These are phyloP conservation scores for Torulaspora microellipsoides DNA, from an alignment of 805 yeast genomes.

Conservation along the genomic window DNA sequence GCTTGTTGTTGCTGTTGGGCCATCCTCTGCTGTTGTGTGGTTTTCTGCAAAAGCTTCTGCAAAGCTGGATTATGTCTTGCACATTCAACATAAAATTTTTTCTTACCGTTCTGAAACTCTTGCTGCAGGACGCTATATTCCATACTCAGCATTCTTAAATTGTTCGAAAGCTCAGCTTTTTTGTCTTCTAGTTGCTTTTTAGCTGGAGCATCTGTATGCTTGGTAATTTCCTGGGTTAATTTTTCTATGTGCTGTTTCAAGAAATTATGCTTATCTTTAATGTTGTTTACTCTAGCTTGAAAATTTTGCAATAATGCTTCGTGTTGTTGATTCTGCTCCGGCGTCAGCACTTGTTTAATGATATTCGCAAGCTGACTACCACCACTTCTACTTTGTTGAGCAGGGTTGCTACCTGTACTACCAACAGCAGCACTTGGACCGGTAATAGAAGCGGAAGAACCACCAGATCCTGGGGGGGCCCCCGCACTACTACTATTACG, in stretches of 20 bases:
- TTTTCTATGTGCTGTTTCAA: slow-evolving; percentile 32
- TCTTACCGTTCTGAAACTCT: slow-evolving; percentile 30
- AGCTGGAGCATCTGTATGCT: slow-evolving; percentile 22
- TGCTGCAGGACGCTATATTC: slow-evolving; percentile 28
- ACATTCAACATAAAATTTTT: slow-evolving; percentile 33
- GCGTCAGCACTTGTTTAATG: slow-evolving; percentile 30
- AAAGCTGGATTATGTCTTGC: slow-evolving; percentile 33
- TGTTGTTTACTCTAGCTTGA: slow-evolving; percentile 28
- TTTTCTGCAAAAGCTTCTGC: slow-evolving; percentile 29
- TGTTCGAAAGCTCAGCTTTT: slow-evolving; percentile 25
- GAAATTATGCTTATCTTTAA: slow-evolving; percentile 30
- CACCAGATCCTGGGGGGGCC: slow-evolving; percentile 4
- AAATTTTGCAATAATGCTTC: slow-evolving; percentile 27
- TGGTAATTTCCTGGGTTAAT: slow-evolving; percentile 27
- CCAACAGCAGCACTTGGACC: slow-evolving; percentile 11
- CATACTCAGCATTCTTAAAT: slow-evolving; percentile 23
- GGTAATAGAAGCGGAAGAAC: slow-evolving; percentile 6
- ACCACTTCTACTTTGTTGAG: slow-evolving; percentile 9
- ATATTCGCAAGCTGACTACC: slow-evolving; percentile 23
- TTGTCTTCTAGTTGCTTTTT: slow-evolving; percentile 29
- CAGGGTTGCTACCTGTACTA: slow-evolving; percentile 11
- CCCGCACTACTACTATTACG: slow-evolving; percentile 14
- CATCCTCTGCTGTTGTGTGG: slow-evolving; percentile 25
- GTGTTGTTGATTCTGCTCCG: slow-evolving; percentile 30
- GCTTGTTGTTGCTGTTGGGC: slow-evolving; percentile 19